phyloP scores from a whole-genome alignment of 2,329 filamentous ascomycete genomes.

The Dactylella cylindrospora region DNA sequence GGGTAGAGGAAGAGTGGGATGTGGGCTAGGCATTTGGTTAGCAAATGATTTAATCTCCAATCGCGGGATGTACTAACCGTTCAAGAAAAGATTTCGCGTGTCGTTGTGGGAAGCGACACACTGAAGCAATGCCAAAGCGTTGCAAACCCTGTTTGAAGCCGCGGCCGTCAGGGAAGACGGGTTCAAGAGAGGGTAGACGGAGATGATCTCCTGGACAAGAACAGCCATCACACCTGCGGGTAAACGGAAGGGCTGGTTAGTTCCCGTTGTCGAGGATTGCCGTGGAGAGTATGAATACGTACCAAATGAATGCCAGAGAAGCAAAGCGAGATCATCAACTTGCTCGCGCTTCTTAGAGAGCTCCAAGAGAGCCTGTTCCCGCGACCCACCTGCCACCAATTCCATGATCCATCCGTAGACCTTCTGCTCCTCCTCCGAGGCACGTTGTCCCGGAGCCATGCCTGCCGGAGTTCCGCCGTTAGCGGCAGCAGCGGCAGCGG shows the following conservation, averaged over 20 bases:
- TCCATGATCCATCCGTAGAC: conserved; percentile 49
- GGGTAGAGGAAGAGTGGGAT: conserved; percentile 97
- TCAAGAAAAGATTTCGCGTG: conserved; percentile 87
- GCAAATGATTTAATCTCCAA: conserved; percentile 7
- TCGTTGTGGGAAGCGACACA: conserved; percentile 98
- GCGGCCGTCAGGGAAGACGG: conserved; percentile 95
- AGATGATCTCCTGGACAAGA: conserved; percentile 96
- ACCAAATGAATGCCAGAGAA: conserved; percentile 99
- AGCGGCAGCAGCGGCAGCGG: conserved; percentile 59
- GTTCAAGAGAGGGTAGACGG: conserved; percentile 93
- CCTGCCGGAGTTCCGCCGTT: conserved; percentile 50
- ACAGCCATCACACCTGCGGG: conserved; percentile 90
- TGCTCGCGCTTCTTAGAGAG: conserved; percentile 98
- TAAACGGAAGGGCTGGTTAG: conserved; percentile 41
- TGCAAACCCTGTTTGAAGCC: conserved; percentile 96
- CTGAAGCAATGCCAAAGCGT: conserved; percentile 90
- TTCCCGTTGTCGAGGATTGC: neutral
- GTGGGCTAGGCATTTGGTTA: conserved; percentile 65
- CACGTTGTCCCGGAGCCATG: conserved; percentile 38
- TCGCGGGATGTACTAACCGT: conserved; percentile 62
- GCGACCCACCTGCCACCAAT: conserved; percentile 56
- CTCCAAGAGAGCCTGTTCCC: conserved; percentile 88
- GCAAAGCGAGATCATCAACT: conserved; percentile 91
- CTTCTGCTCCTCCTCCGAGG: conserved; percentile 48
- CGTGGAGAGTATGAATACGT: conserved; percentile 51